Base-by-base conservation (phyloP, 2,329 filamentous ascomycete genomes). In the Fonsecaea nubica region DNA sequence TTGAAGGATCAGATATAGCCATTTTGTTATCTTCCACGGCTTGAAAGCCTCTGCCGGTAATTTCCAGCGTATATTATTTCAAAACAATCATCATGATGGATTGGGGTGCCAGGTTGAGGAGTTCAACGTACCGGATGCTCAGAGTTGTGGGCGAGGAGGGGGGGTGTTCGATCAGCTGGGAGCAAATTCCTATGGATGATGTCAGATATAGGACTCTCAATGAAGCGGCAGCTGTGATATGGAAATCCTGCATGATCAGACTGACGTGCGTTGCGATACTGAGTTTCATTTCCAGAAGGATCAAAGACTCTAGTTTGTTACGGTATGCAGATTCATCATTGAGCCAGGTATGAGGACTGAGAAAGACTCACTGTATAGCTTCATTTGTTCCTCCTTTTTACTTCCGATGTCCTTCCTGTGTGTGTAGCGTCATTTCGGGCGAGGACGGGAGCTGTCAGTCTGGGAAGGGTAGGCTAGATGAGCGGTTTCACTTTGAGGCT, bases 301-400 rank as follows among this genome's bases (percentile, higher is more conserved):
- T 96, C 92, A 95, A 95, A 96, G 92, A 96, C 92, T 96, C 92
- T 96, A 96, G 91, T 93, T 93, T 85, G 69, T 72, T 69, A 60
- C 69, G 71, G 68, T 71, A 69, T 73, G 72, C 69, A 68, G 61
- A 68, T 69, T 71, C 69, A 70, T 71, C 69, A 68, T 63, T 58
- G 58, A 52, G 40, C 32, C 45, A 30, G 42, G 13, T 18, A 2
- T 18, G 13, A 45, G n/a, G 32, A 32, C 8, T 12, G 25, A 21
- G 42, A 13, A 36, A 40, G 12, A 63, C 61, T 32, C 33, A 63
- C 61, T 54, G 18, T 25, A 10, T 8, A 50, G n/a, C 45, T 25
- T 50, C 25, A 9, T 25, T 25, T 50, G 45, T 12, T 4, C 45
- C 18, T 3, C 45, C 18, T 21, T 50, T 50, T 50, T 21, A 2